phyloP scores from a whole-genome alignment of 805 yeast genomes.

The Yamadazyma takamatsuzukensis region DNA sequence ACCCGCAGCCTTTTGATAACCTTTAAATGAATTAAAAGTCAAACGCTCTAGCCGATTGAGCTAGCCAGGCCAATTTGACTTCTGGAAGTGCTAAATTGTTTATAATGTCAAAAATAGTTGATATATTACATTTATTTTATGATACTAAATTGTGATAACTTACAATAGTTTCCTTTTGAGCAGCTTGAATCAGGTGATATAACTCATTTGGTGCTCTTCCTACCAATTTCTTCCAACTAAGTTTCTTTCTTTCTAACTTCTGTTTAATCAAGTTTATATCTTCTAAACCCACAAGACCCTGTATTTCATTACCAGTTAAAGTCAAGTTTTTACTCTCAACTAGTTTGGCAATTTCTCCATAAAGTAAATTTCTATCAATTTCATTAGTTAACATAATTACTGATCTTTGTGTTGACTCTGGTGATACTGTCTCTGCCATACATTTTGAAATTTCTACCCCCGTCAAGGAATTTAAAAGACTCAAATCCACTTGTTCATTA shows the following conservation, averaged over 20 bases:
- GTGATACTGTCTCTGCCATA: slow-evolving; percentile 6
- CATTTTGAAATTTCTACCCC: slow-evolving; percentile 6
- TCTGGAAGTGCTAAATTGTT: too few species aligned
- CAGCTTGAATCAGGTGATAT: too few species aligned
- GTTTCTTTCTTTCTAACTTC: too few species aligned
- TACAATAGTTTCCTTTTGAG: too few species aligned
- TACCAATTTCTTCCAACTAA: too few species aligned
- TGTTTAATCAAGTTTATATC: slow-evolving; percentile 1
- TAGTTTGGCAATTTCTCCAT: not conserved
- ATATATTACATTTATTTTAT: too few species aligned
- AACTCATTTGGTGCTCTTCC: too few species aligned
- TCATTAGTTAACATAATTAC: slow-evolving; percentile 5
- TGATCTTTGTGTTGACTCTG: slow-evolving; percentile 5
- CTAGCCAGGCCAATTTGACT: slow-evolving; percentile 32
- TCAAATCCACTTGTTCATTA: slow-evolving; percentile 31
- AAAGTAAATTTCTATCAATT: not conserved
- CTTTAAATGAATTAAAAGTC: slow-evolving; percentile 19
- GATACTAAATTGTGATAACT: too few species aligned
- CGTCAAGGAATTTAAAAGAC: slow-evolving; percentile 25
- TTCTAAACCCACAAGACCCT: not conserved
- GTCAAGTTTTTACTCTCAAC: not conserved
- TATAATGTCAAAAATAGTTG: too few species aligned
- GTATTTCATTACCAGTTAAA: not conserved
- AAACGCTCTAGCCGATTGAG: slow-evolving; percentile 29
- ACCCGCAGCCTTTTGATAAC: slow-evolving; percentile 26